Base-by-base conservation (phyloP, 106 monocot species). In the Narthecium ossifragum region DNA sequence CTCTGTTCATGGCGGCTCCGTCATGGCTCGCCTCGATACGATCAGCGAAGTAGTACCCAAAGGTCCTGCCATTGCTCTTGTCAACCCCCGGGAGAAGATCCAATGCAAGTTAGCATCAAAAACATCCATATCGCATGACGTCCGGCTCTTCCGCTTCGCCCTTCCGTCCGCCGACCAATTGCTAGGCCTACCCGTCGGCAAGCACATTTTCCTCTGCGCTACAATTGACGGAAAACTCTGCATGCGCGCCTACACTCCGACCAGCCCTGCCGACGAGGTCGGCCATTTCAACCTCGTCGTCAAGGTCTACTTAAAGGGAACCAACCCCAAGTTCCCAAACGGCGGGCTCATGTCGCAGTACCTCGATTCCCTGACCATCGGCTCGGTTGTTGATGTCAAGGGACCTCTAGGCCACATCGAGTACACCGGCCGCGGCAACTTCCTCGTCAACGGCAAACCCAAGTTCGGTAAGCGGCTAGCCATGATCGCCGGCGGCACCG, bases 191-290 rank as follows among this genome's bases (percentile, higher is more conserved):
- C 86, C 90, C 0, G 65, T 84, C 6, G 96, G 96, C 22, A 90
- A 90, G 66, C 96, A 98, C 78, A 62, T 98, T 13, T 86, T 84
- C 63, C 52, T 98, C 4, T 79, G 63, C 40, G 86, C 86, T 43
- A 71, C n/a, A 17, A 63, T 98, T 26, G 64, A 79, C 52, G 76
- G 70, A 6, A 98, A 90, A 68, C 69, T 73, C 24, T 98, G 96
- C 74, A 90, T 90, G 84, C 69, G 96, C 1, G 76, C 96, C 1
- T 98, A 98, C 80, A 87, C 96, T 12, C 96, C 96, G 9, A 90
- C 90, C 4, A 86, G 80, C 74, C n/a, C 69, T 21, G 75, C 32
- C 28, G 87, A 84, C 50, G 70, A 51, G 34, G 70, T 87, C 17
- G 96, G 96, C 15, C 63, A 98, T 63, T 62, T 98, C 60, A 90